phyloP scores from a whole-genome alignment of 2,329 filamentous ascomycete species.

The Colletotrichum spaethianum region DNA sequence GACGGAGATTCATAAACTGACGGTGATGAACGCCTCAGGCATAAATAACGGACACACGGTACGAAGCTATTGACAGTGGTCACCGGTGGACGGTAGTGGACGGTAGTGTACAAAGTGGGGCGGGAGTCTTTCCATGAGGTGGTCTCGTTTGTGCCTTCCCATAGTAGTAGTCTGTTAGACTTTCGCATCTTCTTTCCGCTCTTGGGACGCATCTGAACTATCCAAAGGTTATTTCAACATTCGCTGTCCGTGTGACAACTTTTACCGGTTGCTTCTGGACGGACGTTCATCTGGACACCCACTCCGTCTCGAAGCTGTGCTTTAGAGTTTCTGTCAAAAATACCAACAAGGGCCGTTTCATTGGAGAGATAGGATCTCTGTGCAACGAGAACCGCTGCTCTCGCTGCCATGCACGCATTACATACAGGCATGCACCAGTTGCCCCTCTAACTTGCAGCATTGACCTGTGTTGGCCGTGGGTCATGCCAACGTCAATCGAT shows the following conservation, averaged over 20 bases:
- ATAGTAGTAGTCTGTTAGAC: neutral
- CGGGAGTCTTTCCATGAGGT: neutral
- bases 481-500: neutral
- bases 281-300: no score
- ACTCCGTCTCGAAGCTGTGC: neutral
- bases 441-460: neutral
- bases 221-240: neutral
- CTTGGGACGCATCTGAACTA: neutral
- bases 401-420: neutral
- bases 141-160: constrained; percentile 17
- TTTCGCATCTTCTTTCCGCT: neutral
- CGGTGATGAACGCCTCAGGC: neutral
- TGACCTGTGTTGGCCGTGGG: neutral
- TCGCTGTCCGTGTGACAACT: neutral
- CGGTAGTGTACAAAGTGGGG: neutral
- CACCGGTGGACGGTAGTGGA: neutral
- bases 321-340: neutral
- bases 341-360: neutral
- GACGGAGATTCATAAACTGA: neutral
- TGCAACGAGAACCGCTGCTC: neutral
- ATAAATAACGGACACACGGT: neutral
- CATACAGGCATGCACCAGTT: neutral
- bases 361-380: neutral
- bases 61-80: neutral
- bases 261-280: no score